phyloP scores from a whole-genome alignment of 208 protist species.

The Trypanosoma conorhini region DNA sequence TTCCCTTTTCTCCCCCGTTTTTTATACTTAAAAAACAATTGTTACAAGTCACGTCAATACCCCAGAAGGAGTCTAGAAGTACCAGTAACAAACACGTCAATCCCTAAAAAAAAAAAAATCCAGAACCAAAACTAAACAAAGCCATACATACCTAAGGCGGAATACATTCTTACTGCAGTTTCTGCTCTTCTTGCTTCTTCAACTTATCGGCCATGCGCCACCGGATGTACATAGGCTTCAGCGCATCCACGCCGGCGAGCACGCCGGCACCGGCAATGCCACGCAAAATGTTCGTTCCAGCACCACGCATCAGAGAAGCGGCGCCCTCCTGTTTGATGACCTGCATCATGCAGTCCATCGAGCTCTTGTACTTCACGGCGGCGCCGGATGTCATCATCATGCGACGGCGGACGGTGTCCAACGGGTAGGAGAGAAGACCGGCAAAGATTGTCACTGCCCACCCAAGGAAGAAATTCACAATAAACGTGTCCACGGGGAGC shows the following conservation, averaged over 20 bases:
- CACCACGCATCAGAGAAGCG: slow-evolving; percentile 59
- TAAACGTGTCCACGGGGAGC: slow-evolving; percentile 68
- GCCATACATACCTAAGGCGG: too few species aligned
- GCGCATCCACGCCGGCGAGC: slow-evolving; percentile 76
- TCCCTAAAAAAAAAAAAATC: too few species aligned
- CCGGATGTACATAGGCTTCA: slow-evolving; percentile 81
- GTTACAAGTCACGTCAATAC: too few species aligned
- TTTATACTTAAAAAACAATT: too few species aligned
- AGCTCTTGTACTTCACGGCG: slow-evolving; percentile 73
- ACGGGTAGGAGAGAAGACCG: slow-evolving; percentile 92
- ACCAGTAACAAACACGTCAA: too few species aligned
- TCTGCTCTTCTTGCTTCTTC: background rate
- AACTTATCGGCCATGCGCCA: slow-evolving; percentile 31
- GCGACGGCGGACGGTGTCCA: slow-evolving; percentile 98
- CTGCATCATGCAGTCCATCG: slow-evolving; percentile 61
- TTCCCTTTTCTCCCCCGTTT: too few species aligned
- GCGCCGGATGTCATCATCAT: slow-evolving; percentile 95
- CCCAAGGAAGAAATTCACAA: slow-evolving; percentile 73
- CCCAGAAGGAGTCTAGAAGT: too few species aligned
- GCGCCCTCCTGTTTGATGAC: slow-evolving; percentile 66
- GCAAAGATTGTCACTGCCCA: slow-evolving; percentile 73
- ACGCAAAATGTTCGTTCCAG: slow-evolving; percentile 77
- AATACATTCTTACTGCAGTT: background rate
- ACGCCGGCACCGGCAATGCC: slow-evolving; percentile 80
- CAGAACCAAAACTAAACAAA: too few species aligned